Conservation (phyloP, 2,329 filamentous ascomycete species). For the Alternaria solani region DNA sequence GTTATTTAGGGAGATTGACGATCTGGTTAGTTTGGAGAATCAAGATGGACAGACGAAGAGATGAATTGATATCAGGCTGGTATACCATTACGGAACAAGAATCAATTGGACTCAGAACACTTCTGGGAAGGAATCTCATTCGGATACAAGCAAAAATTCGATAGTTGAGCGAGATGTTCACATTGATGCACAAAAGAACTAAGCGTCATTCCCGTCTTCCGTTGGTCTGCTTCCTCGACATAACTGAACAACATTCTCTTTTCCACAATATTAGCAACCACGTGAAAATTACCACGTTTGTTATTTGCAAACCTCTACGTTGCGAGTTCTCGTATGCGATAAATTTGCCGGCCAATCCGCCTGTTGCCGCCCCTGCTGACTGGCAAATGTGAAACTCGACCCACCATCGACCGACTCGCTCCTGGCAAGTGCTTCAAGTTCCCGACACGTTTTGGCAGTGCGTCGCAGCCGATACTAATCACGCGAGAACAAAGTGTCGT, state of each 20-base stretch:
- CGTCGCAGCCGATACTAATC: conserved; percentile 18
- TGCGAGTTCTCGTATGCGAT: neutral
- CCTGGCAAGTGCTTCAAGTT: conserved; percentile 23
- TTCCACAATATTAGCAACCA: no score
- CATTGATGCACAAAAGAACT: neutral
- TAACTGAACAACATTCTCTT: neutral
- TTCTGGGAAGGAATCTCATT: neutral
- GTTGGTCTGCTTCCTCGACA: neutral
- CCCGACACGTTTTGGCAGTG: conserved; percentile 18
- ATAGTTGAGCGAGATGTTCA: neutral
- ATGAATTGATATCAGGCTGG: neutral
- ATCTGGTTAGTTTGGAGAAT: conserved; percentile 28
- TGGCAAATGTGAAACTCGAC: conserved; percentile 35
- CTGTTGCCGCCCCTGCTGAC: neutral
- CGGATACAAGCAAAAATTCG: neutral
- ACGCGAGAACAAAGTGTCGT: conserved; percentile 13
- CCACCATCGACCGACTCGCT: conserved; percentile 30
- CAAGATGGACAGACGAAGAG: neutral
- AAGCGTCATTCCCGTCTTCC: neutral
- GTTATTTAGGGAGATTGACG: conserved; percentile 41
- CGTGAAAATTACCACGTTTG: neutral
- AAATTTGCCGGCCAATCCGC: neutral
- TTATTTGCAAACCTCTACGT: neutral
- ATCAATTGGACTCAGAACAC: neutral
- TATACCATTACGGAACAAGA: neutral